Percentiles rank a stretch among this genome's conserved stretches.
These are phyloP conservation scores for Lindgomyces ingoldianus DNA, from an alignment of 495 filamentous ascomycete genomes.

Conservation along the genomic window DNA sequence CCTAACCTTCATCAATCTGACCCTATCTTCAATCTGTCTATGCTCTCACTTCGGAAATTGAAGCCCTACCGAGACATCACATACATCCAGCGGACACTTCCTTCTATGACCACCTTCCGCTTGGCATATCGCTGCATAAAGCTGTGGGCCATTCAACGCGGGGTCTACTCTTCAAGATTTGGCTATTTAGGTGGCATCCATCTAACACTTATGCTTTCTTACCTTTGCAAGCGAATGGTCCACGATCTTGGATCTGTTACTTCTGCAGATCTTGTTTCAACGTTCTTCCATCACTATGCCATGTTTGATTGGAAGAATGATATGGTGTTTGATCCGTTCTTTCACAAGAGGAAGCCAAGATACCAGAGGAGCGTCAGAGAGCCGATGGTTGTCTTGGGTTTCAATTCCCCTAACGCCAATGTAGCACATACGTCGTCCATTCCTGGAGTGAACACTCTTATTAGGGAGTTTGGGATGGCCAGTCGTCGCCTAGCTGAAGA, in stretches of 20 bases:
- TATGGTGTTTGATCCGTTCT: constrained; percentile 55
- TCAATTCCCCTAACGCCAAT: constrained; percentile 56
- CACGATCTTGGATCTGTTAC: constrained; percentile 31
- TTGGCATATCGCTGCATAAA: constrained; percentile 55
- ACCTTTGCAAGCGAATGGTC: constrained; percentile 54
- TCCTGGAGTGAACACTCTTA: constrained; percentile 51
- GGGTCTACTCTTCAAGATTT: constrained; percentile 59
- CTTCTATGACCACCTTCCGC: constrained; percentile 54
- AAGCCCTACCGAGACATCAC: constrained; percentile 58
- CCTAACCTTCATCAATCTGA: constrained; percentile 40
- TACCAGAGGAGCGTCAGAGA: constrained; percentile 56
- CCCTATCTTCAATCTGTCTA: constrained; percentile 52
- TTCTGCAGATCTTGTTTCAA: constrained; percentile 48
- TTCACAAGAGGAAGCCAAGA: constrained; percentile 45
- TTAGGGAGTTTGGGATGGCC: constrained; percentile 53
- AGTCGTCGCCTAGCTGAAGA: constrained; percentile 40
- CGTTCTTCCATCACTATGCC: constrained; percentile 63
- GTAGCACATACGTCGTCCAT: constrained; percentile 53
- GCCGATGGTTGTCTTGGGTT: constrained; percentile 58
- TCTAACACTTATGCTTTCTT: constrained; percentile 56
- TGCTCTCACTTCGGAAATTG: constrained; percentile 53
- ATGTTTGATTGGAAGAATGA: constrained; percentile 54
- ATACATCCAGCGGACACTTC: constrained; percentile 56
- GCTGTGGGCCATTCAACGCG: constrained; percentile 56
- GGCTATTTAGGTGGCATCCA: constrained; percentile 61